Conservation (phyloP, 176 grass and related monocot species). For the Ananas comosus region DNA sequence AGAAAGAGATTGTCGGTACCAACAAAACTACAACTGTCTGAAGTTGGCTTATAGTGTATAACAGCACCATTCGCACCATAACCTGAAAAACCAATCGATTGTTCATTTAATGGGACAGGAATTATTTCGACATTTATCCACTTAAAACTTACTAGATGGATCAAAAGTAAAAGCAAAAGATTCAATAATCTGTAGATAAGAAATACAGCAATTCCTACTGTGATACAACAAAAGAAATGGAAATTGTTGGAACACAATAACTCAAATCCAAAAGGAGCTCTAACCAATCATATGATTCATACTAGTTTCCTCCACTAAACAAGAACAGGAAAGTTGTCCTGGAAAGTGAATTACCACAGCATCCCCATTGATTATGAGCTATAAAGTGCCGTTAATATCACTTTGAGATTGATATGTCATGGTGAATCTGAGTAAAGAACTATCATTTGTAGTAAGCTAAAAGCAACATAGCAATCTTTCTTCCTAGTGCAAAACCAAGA, state of each 20-base stretch:
- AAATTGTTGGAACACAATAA: too few species aligned
- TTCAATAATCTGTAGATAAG: not conserved
- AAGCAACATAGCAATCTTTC: too few species aligned
- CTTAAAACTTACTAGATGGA: not conserved
- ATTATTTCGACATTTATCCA: not conserved
- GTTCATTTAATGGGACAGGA: not conserved
- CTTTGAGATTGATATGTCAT: too few species aligned
- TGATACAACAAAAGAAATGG: too few species aligned
- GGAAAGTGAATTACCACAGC: too few species aligned
- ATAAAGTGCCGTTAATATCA: too few species aligned
- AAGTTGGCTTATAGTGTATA: conserved; percentile 79
- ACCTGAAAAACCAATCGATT: conserved; percentile 35
- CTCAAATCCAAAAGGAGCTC: not conserved
- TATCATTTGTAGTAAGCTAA: too few species aligned
- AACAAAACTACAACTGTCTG: conserved; percentile 64
- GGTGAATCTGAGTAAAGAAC: too few species aligned
- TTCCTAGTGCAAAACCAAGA: too few species aligned
- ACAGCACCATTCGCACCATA: conserved; percentile 98
- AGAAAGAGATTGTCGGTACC: conserved; percentile 71
- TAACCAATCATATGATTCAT: not conserved
- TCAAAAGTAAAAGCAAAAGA: not conserved
- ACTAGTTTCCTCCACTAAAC: not conserved
- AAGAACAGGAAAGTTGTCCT: not conserved
- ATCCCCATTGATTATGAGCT: too few species aligned
- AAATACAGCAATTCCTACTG: too few species aligned